phyloP scores from a whole-genome alignment of 768 basidiomycete species.

The Leccinum disarticulatum region DNA sequence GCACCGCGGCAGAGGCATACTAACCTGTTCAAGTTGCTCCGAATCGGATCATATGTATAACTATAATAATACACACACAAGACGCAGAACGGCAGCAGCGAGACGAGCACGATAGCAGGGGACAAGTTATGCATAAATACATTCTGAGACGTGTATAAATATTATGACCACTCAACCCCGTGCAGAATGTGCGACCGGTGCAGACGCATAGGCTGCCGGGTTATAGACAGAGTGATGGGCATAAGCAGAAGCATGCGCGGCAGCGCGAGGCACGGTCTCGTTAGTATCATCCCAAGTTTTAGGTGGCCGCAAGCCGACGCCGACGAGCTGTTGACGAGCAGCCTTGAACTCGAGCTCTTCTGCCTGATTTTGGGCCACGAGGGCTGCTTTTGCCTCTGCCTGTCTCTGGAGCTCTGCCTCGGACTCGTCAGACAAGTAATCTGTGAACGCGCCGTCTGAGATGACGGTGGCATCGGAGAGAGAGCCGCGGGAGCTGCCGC shows the following conservation, averaged over 20 bases:
- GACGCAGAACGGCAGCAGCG: slow-evolving; percentile 14
- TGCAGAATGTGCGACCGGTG: slow-evolving; percentile 32
- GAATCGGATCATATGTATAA: slow-evolving; percentile 9
- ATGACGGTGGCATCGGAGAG: slow-evolving; percentile 75
- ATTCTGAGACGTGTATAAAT: slow-evolving; percentile 23
- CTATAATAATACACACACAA: slow-evolving; percentile 27
- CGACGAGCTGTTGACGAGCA: slow-evolving; percentile 74
- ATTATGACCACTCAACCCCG: slow-evolving; percentile 24
- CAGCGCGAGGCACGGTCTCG: slow-evolving; percentile 28
- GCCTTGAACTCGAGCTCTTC: slow-evolving; percentile 83
- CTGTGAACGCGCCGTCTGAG: slow-evolving; percentile 85
- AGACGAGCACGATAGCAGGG: slow-evolving; percentile 19
- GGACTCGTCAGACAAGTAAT: slow-evolving; percentile 91
- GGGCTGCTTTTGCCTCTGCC: slow-evolving; percentile 75
- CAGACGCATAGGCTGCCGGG: slow-evolving; percentile 25
- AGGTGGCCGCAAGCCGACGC: slow-evolving; percentile 73
- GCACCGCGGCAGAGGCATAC: slow-evolving; percentile 22
- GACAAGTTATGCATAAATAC: slow-evolving; percentile 23
- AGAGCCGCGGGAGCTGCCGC: slow-evolving; percentile 49
- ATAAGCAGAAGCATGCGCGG: slow-evolving; percentile 25
- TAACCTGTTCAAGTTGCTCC: slow-evolving; percentile 15
- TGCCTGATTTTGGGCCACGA: slow-evolving; percentile 75
- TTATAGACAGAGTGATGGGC: slow-evolving; percentile 29
- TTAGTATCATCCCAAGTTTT: slow-evolving; percentile 69
- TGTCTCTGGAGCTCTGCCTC: slow-evolving; percentile 85